Conservation (phyloP, 2,329 filamentous ascomycete species). For the Daldinia sp. region DNA sequence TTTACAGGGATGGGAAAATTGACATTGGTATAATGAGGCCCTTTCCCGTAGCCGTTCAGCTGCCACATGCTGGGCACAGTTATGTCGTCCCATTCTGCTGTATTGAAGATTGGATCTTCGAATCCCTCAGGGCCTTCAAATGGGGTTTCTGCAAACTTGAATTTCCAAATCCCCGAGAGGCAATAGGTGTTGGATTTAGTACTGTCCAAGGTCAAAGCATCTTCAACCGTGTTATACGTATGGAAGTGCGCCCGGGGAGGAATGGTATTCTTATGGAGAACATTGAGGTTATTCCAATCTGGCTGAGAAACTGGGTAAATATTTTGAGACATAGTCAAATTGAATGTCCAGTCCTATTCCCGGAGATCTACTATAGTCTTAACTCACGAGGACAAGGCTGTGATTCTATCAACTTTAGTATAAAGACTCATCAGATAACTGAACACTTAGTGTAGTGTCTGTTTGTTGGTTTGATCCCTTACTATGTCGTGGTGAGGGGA, state of each 20-base stretch:
- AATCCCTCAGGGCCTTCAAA: slow-evolving; percentile 54
- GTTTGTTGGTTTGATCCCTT: neutral
- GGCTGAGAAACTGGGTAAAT: slow-evolving; percentile 51
- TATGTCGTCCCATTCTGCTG: slow-evolving; percentile 63
- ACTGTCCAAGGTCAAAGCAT: slow-evolving; percentile 60
- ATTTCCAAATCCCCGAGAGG: slow-evolving; percentile 64
- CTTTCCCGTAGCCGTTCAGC: slow-evolving; percentile 71
- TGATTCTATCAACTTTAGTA: neutral
- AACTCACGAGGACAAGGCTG: neutral
- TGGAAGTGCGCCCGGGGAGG: slow-evolving; percentile 68
- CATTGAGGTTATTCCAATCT: slow-evolving; percentile 70
- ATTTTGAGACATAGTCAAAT: slow-evolving; percentile 36
- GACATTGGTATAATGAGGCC: slow-evolving; percentile 78
- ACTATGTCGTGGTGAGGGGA: slow-evolving; percentile 23
- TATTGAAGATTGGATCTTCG: slow-evolving; percentile 47
- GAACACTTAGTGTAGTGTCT: neutral
- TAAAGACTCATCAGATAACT: neutral
- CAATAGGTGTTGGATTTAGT: slow-evolving; percentile 53
- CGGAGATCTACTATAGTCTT: too few species aligned
- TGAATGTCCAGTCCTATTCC: neutral
- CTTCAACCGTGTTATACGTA: slow-evolving; percentile 60
- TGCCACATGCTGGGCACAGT: slow-evolving; percentile 78
- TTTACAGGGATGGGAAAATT: slow-evolving; percentile 74
- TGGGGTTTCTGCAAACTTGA: slow-evolving; percentile 57
- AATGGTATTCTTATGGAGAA: slow-evolving; percentile 69